These are phyloP conservation scores for Podila minutissima DNA, from an alignment of 192 early-diverging fungal species.

Conservation along the genomic window DNA sequence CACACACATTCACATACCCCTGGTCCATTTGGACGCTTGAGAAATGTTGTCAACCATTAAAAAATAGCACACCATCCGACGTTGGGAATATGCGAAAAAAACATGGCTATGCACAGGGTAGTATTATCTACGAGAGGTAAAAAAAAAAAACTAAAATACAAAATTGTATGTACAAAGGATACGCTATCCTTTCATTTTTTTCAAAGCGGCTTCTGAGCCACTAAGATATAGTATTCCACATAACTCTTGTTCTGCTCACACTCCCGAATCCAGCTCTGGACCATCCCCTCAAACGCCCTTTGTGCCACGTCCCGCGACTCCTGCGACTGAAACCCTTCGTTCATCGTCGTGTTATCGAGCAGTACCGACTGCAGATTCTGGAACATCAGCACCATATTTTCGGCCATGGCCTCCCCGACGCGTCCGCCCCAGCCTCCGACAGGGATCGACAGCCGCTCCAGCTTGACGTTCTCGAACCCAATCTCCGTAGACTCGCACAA, in stretches of 20 bases:
- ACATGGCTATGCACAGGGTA: no score
- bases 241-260: slow-evolving; percentile 12
- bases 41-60: no score
- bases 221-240: slow-evolving; percentile 2
- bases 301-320: background rate
- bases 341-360: background rate
- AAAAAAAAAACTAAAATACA: background rate
- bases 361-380: background rate
- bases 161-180: background rate
- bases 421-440: slow-evolving; percentile 10
- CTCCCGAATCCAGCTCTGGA: slow-evolving; percentile 4
- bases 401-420: slow-evolving; percentile 5
- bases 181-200: background rate
- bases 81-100: no score
- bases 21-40: no score
- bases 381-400: slow-evolving; percentile 7
- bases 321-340: background rate
- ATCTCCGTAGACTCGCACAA: background rate
- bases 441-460: slow-evolving; percentile 11
- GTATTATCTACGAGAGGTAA: no score
- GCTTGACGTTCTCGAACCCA: slow-evolving; percentile 4
- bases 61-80: no score
- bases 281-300: slow-evolving; percentile 1
- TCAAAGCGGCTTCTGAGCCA: background rate
- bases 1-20: no score